phyloP scores from a whole-genome alignment of 2,329 filamentous ascomycete species.

The Aspergillus tamarii region DNA sequence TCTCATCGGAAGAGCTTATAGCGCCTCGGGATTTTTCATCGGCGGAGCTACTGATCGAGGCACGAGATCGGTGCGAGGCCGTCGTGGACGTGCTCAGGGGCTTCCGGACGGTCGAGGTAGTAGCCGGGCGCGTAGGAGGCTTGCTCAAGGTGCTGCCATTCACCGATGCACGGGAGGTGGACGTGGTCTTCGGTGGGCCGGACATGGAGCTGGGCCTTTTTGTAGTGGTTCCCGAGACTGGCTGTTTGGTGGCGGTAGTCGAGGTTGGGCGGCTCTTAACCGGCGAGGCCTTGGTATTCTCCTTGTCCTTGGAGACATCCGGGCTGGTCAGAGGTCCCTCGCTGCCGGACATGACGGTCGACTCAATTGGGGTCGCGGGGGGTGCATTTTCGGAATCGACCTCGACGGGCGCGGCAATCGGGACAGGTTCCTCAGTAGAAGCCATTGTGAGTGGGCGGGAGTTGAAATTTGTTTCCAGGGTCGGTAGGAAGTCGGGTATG shows the following conservation, averaged over 20 bases:
- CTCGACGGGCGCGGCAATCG: conserved; percentile 28
- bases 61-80: conserved; percentile 44
- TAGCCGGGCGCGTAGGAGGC: conserved; percentile 47
- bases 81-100: conserved; percentile 41
- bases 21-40: conserved; percentile 47
- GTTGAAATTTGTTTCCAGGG: neutral
- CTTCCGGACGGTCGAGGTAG: conserved; percentile 38
- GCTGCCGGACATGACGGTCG: conserved; percentile 35
- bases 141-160: conserved; percentile 46
- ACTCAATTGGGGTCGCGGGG: conserved; percentile 40
- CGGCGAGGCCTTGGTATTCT: conserved; percentile 35
- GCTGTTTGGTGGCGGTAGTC: conserved; percentile 34
- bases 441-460: conserved; percentile 30
- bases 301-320: conserved; percentile 39
- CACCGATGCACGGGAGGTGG: conserved; percentile 33
- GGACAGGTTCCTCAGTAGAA: conserved; percentile 38
- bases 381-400: conserved; percentile 34
- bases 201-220: conserved; percentile 43
- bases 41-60: conserved; percentile 48
- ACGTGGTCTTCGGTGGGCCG: conserved; percentile 31
- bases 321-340: conserved; percentile 40
- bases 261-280: conserved; percentile 34
- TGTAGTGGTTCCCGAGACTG: conserved; percentile 38
- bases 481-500: conserved; percentile 6
- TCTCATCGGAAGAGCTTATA: conserved; percentile 50